Base-by-base conservation (phyloP, 176 grass and related monocot species). In the Alopecurus myosuroides region DNA sequence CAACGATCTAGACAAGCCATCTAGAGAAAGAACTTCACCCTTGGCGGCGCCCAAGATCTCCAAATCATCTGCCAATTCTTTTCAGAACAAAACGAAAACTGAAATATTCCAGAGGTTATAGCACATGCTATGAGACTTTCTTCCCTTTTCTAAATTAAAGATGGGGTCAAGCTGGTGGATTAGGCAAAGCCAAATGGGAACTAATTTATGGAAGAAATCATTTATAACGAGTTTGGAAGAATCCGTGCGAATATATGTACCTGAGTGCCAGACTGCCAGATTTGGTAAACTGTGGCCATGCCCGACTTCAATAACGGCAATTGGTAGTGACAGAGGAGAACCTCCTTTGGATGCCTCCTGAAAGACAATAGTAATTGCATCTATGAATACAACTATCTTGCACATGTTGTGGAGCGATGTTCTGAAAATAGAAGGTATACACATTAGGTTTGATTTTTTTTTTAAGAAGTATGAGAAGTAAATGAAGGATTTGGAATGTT, bases 291-390 rank as follows among this genome's bases (percentile, higher is more conserved):
- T 91, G 63, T 99, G 89, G 56, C 91, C 89, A 84, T 99, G 86
- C 81, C 97, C 97, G 14, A 89, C 84, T 82, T 99, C 97, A 56
- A 96, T 94, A 85, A 91, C 96, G 40, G 93, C 78, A 99, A 99
- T 91, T 61, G 97, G 97, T 66, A 96, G 79, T 37, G 88, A 94
- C 42, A 96, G 83, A 85, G 91, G 90, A 65, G 86, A 42, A 65
- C 91, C 86, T 76, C 88, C 88, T 92, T 91, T 94, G 41, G 93
- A 94, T 78, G 88, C 91, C 83, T 99, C 96, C 76, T 96, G 94
- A 88, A 88, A 92, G 74, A 99, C 84, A 51, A 99, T 88, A 71
- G 97, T 92, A 86, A 99, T 89, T 42, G 97, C 97, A 88, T 99
- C 94, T 81, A 99, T 42, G 60, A 89, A 96, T 72, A 99, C 94